phyloP scores from a whole-genome alignment of 176 grass and related monocot genomes.

The Hyparrhenia diplandra region DNA sequence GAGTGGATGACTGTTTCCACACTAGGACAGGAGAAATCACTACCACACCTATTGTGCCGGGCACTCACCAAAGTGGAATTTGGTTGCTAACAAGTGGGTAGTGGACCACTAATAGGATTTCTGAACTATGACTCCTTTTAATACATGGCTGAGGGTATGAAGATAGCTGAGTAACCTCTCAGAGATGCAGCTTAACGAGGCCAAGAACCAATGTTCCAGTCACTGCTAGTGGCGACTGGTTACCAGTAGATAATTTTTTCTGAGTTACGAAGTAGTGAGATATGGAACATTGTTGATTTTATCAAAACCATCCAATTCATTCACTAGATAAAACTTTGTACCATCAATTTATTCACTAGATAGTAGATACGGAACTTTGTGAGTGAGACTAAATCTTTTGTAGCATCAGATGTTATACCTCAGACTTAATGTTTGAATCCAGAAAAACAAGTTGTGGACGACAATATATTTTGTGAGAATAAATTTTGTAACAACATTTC shows the following conservation, averaged over 20 bases:
- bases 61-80: conserved; percentile 49
- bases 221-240: not conserved
- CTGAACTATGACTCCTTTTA: conserved; percentile 16
- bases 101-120: conserved; percentile 33
- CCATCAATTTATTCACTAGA: no score
- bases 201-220: not conserved
- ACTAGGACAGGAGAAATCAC: conserved; percentile 27
- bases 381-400: not conserved
- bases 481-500: not conserved
- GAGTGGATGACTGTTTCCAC: conserved; percentile 42
- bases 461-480: not conserved
- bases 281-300: no score
- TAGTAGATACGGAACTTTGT: not conserved
- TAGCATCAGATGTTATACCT: not conserved
- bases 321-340: no score
- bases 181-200: conserved; percentile 47
- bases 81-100: conserved; percentile 30
- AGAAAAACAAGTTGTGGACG: not conserved
- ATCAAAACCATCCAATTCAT: no score
- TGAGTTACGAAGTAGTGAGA: no score
- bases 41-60: conserved; percentile 39
- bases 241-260: not conserved
- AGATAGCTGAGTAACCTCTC: conserved; percentile 42
- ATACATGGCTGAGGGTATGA: conserved; percentile 33
- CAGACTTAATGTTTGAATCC: not conserved